These are phyloP conservation scores for Trichoderma virens DNA, from an alignment of 495 filamentous ascomycete genomes.

Conservation along the genomic window DNA sequence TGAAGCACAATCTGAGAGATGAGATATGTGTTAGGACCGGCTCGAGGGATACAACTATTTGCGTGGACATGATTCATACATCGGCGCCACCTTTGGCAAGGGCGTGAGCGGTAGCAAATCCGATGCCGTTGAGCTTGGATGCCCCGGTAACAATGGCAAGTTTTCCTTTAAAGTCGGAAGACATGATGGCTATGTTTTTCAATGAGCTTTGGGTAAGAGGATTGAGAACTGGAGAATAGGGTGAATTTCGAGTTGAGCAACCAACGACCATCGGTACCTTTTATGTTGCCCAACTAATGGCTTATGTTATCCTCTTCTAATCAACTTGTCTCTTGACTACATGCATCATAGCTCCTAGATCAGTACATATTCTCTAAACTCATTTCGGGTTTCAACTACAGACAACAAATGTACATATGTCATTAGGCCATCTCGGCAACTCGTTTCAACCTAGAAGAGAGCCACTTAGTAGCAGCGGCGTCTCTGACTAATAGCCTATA, in stretches of 20 bases:
- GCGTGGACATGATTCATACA: slow-evolving; percentile 7
- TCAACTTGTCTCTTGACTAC: no score
- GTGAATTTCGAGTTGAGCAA: no score
- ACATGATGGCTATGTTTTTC: not conserved
- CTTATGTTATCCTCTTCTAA: no score
- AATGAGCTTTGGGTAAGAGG: not conserved
- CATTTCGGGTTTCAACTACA: no score
- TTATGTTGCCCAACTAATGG: no score
- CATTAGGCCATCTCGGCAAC: no score
- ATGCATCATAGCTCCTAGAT: no score
- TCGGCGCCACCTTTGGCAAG: slow-evolving; percentile 21
- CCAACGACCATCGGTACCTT: no score
- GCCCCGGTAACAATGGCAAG: slow-evolving; percentile 21
- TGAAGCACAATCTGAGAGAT: slow-evolving; percentile 16
- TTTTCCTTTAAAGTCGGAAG: slow-evolving; percentile 15
- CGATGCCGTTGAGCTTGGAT: slow-evolving; percentile 18
- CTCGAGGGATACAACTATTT: not conserved
- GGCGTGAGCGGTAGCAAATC: slow-evolving; percentile 15
- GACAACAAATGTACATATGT: no score
- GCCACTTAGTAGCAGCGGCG: no score
- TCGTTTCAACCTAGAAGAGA: not conserved
- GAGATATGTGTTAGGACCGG: not conserved
- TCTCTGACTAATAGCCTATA: not conserved
- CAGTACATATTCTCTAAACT: no score
- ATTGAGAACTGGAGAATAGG: not conserved